Base-by-base conservation (phyloP, 2,329 filamentous ascomycete species). In the Neurospora crassa region DNA sequence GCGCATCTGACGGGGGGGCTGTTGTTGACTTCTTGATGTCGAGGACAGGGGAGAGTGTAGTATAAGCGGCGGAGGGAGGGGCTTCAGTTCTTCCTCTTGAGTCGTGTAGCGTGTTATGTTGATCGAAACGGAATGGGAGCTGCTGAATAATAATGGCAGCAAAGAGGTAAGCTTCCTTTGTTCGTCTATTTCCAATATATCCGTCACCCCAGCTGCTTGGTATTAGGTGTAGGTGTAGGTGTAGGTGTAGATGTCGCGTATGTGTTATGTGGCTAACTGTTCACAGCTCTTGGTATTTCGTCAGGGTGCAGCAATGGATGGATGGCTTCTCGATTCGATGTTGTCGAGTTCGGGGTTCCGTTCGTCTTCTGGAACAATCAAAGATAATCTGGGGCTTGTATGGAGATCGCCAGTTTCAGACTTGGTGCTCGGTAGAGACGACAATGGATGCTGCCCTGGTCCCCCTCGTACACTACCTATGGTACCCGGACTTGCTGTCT, bases 1-100 rank as follows among this genome's bases (percentile, higher is more conserved):
- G 74, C 73, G 74, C 76, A 76, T 75, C 67, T 73, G 71, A 72
- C 63, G 68, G 53, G 69, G 71, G 34, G 68, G 67, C 1, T 43
- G 41, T 37, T 37, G 5, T 37, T 6, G 34, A 37, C 16, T 43
- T 18, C 16, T 43, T 18, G 18, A 4, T 34, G 20, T 63, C 53
- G 53, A 63, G 24, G 24, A 37, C 24, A 4, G 29, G 3, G 24
- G 53, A 37, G 24, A 37, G 24, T n/a, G n/a, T n/a, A 34, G 53
- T 59, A n/a, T 69, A 68, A 16, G 43, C 47, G 40, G 53, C 67
- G 42, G 41, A 59, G 47, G 47, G 24, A 16, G 20, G 6, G 24
- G 24, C 29, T 7, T 18, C 2, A 59, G 53, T 34, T 34, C 53
- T 14, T 59, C 47, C 24, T 59, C 47, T 59, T 34, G 47, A 34